Conservation (phyloP, 2,329 filamentous ascomycete species). For the Penicillium sp. region DNA sequence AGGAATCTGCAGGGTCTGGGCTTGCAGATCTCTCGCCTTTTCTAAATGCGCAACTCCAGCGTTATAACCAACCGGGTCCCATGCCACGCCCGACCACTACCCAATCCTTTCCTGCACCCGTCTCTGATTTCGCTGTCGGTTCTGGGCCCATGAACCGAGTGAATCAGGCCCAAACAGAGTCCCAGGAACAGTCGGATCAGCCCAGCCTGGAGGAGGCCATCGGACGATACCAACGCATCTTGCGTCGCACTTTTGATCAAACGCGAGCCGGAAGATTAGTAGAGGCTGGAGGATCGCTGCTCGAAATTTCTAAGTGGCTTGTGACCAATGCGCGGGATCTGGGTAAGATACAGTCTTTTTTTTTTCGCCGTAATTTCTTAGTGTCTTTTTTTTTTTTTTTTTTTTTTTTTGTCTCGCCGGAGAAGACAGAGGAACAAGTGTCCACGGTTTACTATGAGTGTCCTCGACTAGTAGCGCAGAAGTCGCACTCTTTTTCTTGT, state of each 20-base stretch:
- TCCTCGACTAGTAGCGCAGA: slow-evolving; percentile 12
- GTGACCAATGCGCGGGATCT: slow-evolving; percentile 63
- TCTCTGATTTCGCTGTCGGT: slow-evolving; percentile 48
- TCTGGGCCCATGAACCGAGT: slow-evolving; percentile 36
- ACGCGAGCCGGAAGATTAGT: slow-evolving; percentile 61
- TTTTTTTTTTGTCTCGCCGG: background rate
- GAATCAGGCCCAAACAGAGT: slow-evolving; percentile 23
- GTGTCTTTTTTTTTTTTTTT: slow-evolving; percentile 3
- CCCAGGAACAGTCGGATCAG: slow-evolving; percentile 20
- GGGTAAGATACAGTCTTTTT: slow-evolving; percentile 52
- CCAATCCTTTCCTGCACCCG: slow-evolving; percentile 52
- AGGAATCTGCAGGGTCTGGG: slow-evolving; percentile 62
- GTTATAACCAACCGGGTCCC: slow-evolving; percentile 62
- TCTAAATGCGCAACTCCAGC: slow-evolving; percentile 62
- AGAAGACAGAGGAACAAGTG: background rate
- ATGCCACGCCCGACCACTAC: slow-evolving; percentile 50
- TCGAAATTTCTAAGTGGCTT: slow-evolving; percentile 65
- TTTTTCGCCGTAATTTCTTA: slow-evolving; percentile 23
- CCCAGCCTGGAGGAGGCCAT: slow-evolving; percentile 65
- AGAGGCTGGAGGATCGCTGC: slow-evolving; percentile 58
- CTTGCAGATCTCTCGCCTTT: slow-evolving; percentile 58
- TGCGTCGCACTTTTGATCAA: slow-evolving; percentile 67
- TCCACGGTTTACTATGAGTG: background rate
- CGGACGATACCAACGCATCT: slow-evolving; percentile 56
- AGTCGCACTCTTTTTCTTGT: slow-evolving; percentile 9